phyloP scores from a whole-genome alignment of 495 filamentous ascomycete species.

The Aspergillus bertholletiae region DNA sequence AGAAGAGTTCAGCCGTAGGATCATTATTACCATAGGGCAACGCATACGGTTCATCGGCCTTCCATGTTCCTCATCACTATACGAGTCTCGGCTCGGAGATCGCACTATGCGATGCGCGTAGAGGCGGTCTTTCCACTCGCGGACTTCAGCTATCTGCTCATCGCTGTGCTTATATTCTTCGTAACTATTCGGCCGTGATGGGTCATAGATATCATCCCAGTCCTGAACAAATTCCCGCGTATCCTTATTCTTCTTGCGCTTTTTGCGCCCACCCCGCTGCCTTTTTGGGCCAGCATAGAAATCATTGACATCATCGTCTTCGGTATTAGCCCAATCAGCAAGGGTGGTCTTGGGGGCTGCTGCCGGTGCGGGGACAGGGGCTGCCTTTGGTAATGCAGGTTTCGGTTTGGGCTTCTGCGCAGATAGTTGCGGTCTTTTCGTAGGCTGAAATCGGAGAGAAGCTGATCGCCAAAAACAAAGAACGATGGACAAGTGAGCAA shows the following conservation, averaged over 20 bases:
- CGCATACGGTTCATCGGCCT: conserved; percentile 51
- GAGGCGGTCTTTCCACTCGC: conserved; percentile 84
- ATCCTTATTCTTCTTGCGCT: conserved; percentile 77
- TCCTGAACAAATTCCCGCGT: conserved; percentile 60
- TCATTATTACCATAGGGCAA: background rate
- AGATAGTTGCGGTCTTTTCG: conserved; percentile 66
- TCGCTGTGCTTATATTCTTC: conserved; percentile 85
- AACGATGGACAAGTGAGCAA: conserved; percentile 46
- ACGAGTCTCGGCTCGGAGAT: conserved; percentile 49
- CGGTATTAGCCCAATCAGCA: conserved; percentile 78
- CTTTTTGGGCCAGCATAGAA: conserved; percentile 62
- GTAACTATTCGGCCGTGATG: conserved; percentile 76
- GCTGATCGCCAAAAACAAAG: conserved; percentile 37
- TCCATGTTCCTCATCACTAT: conserved; percentile 52
- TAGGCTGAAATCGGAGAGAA: conserved; percentile 86
- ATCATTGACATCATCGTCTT: conserved; percentile 69
- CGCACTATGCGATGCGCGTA: conserved; percentile 68
- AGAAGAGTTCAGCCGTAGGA: background rate
- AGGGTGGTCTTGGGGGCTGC: conserved; percentile 59
- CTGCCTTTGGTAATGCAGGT: conserved; percentile 40
- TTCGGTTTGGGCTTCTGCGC: conserved; percentile 70
- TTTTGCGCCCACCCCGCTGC: conserved; percentile 78
- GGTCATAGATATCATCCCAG: conserved; percentile 95
- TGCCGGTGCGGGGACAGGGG: conserved; percentile 20
- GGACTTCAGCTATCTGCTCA: conserved; percentile 72